phyloP scores from a whole-genome alignment of 352 stramenopile species.

The Phytophthora multivora region DNA sequence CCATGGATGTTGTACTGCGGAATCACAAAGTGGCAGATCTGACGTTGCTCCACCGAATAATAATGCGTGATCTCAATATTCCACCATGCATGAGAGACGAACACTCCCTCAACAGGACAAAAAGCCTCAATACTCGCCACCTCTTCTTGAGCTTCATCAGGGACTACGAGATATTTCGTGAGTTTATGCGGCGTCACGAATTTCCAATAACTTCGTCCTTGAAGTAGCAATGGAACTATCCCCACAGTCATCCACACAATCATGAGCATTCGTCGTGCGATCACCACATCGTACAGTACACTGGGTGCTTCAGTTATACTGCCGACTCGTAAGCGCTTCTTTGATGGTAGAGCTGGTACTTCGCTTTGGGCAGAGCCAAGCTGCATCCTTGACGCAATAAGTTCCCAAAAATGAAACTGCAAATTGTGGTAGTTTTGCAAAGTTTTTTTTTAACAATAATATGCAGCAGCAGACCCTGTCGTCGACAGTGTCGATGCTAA shows the following conservation, averaged over 20 bases:
- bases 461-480: too few species aligned
- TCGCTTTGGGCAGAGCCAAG: background rate
- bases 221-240: constrained; percentile 21
- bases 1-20: constrained; percentile 35
- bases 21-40: constrained; percentile 31
- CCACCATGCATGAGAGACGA: constrained; percentile 19
- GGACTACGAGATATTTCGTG: constrained; percentile 18
- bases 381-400: constrained; percentile 1
- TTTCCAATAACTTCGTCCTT: constrained; percentile 21
- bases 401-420: too few species aligned
- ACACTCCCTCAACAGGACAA: constrained; percentile 16
- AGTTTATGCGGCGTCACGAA: constrained; percentile 26
- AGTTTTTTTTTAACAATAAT: too few species aligned
- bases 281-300: constrained; percentile 2
- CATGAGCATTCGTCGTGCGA: constrained; percentile 12
- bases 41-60: background rate
- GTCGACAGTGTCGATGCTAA: too few species aligned
- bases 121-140: background rate
- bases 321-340: background rate
- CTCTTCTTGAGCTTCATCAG: background rate
- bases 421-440: background rate
- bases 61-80: constrained; percentile 27
- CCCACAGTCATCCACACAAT: constrained; percentile 12
- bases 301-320: background rate
- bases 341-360: background rate